Conservation (phyloP, 768 basidiomycete species). For the Tulasnella calospora region DNA sequence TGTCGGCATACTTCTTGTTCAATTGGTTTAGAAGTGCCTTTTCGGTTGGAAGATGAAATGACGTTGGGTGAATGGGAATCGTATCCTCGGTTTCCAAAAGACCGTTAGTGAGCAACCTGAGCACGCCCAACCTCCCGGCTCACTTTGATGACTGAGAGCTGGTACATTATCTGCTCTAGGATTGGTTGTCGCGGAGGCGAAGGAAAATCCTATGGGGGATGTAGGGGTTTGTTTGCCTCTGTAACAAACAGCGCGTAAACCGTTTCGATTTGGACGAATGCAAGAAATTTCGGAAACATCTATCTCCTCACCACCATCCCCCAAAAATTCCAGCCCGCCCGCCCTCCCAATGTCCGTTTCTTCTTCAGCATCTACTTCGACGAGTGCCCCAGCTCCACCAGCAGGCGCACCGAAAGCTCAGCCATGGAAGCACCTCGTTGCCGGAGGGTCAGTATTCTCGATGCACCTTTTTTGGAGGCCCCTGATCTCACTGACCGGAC, state of each 20-base stretch:
- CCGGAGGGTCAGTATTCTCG: slow-evolving; percentile 65
- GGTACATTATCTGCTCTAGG: slow-evolving; percentile 35
- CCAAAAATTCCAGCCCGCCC: not conserved
- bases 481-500: not conserved
- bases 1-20: slow-evolving; percentile 94
- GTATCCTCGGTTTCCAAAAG: slow-evolving; percentile 61
- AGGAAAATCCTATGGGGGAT: slow-evolving; percentile 15
- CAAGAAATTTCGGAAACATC: slow-evolving; percentile 10
- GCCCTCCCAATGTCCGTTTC: not conserved
- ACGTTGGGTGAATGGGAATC: slow-evolving; percentile 78
- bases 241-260: slow-evolving; percentile 21
- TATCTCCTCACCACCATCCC: not conserved
- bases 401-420: not conserved
- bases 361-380: not conserved
- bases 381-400: not conserved
- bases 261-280: slow-evolving; percentile 17
- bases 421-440: slow-evolving; percentile 75
- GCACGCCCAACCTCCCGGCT: not conserved
- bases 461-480: not conserved
- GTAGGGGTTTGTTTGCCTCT: not conserved
- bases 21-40: slow-evolving; percentile 78
- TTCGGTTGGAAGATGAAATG: slow-evolving; percentile 72
- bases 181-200: not conserved
- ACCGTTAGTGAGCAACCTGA: not conserved
- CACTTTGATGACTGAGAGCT: slow-evolving; percentile 40